Percentiles rank a stretch among this genome's conserved stretches.
Evolutionary conservation across 2,329 filamentous ascomycete genomes (phyloP).

Genomic region (Plectosphaerella sp.): DNA sequence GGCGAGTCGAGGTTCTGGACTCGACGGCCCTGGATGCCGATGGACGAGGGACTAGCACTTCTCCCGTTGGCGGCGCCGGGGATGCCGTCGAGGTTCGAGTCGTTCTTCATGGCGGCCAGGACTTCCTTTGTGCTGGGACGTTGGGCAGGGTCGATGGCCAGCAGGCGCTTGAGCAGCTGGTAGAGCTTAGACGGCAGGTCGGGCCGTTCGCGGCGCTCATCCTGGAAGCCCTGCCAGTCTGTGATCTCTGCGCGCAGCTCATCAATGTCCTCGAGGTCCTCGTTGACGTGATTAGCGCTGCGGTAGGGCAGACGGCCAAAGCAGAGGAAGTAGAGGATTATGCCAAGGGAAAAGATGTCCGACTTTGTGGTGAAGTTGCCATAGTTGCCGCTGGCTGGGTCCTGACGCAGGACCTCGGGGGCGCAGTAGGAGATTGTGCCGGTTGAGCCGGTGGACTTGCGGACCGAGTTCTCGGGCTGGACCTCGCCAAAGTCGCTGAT

Average conservation of each 20-base stretch:
- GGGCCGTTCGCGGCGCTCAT: slow-evolving; percentile 67
- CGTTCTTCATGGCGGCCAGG: slow-evolving; percentile 68
- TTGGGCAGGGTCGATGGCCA: slow-evolving; percentile 71
- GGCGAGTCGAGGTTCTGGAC: slow-evolving; percentile 55
- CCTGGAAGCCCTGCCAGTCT: slow-evolving; percentile 81
- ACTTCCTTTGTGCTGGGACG: slow-evolving; percentile 86
- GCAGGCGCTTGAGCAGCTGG: slow-evolving; percentile 72
- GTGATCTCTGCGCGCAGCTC: slow-evolving; percentile 80
- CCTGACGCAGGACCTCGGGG: slow-evolving; percentile 78
- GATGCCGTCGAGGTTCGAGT: slow-evolving; percentile 45
- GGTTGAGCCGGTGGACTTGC: slow-evolving; percentile 89
- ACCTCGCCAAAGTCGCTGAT: slow-evolving; percentile 99
- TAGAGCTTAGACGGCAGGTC: slow-evolving; percentile 88
- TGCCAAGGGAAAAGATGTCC: slow-evolving; percentile 95
- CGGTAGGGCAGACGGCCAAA: slow-evolving; percentile 84
- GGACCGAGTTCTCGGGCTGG: slow-evolving; percentile 72
- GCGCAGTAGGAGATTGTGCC: slow-evolving; percentile 98
- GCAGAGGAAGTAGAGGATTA: slow-evolving; percentile 98
- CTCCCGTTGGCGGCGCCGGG: slow-evolving; percentile 23
- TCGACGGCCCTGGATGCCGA: slow-evolving; percentile 37
- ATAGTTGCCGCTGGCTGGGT: slow-evolving; percentile 60
- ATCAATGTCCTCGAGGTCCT: slow-evolving; percentile 90
- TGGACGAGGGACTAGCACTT: slow-evolving; percentile 23
- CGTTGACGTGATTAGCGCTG: slow-evolving; percentile 78
- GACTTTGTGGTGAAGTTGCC: slow-evolving; percentile 97